A percentile compares a stretch with the other conserved stretches of the same genome.
These are phyloP conservation scores for Leishmania turanica DNA, from an alignment of 208 protist genomes.

Conservation along the genomic window DNA sequence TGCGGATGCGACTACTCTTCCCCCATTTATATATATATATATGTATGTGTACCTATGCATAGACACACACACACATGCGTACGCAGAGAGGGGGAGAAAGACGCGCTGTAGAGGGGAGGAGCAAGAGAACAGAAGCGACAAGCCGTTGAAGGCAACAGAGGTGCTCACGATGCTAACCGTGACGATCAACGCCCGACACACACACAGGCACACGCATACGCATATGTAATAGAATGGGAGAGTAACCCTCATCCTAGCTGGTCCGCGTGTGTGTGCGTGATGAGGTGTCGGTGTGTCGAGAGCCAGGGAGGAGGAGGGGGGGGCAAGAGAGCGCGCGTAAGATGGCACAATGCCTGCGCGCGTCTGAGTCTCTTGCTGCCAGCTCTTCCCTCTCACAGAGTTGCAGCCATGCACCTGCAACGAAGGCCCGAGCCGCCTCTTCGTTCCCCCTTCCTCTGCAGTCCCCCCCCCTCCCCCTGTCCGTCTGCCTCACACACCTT, in stretches of 20 bases:
- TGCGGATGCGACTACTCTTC: no score
- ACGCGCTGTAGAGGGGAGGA: no score
- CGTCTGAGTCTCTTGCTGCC: not conserved
- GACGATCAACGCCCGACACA: not conserved
- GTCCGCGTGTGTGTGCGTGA: not conserved
- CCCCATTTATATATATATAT: no score
- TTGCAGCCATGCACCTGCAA: not conserved
- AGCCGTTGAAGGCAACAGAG: not conserved
- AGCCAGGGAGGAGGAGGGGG: not conserved
- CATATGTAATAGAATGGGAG: not conserved
- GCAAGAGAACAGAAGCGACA: not conserved
- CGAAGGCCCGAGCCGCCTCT: not conserved
- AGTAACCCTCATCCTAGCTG: not conserved
- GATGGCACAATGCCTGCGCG: not conserved
- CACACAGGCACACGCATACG: not conserved
- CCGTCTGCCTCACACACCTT: no score
- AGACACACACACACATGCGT: no score
- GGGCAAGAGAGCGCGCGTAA: not conserved
- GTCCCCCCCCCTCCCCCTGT: no score
- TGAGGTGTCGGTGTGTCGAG: not conserved
- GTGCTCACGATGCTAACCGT: not conserved
- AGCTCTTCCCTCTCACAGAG: not conserved
- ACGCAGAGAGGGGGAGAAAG: no score
- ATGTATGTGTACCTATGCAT: no score
- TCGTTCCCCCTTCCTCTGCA: not conserved